Conservation (phyloP, 768 basidiomycete species). For the Phallus indusiatus region DNA sequence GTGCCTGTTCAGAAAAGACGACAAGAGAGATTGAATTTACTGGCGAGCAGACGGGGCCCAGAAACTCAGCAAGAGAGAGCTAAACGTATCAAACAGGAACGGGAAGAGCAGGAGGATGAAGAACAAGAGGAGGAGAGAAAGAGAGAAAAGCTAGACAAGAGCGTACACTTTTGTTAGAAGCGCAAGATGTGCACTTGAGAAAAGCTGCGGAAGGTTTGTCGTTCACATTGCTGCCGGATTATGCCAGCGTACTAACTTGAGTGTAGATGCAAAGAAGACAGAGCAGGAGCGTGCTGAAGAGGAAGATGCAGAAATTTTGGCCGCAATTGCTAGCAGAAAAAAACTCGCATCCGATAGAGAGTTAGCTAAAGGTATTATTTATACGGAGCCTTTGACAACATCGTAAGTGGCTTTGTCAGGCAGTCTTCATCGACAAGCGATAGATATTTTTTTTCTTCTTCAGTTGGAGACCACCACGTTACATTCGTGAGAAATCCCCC, state of each 20-base stretch:
- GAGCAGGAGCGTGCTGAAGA: slow-evolving; percentile 80
- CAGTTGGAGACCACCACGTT: slow-evolving; percentile 86
- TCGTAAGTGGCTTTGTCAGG: slow-evolving; percentile 41
- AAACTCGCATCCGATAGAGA: slow-evolving; percentile 92
- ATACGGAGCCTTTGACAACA: slow-evolving; percentile 76
- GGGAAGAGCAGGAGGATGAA: slow-evolving; percentile 54
- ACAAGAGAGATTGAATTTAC: slow-evolving; percentile 67
- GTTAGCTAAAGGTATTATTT: slow-evolving; percentile 85
- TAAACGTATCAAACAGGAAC: slow-evolving; percentile 42
- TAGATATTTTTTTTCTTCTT: neutral
- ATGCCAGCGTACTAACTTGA: slow-evolving; percentile 12
- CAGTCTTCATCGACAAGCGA: neutral
- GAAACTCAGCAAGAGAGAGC: slow-evolving; percentile 44
- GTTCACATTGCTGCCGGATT: neutral
- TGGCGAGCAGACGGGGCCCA: slow-evolving; percentile 48
- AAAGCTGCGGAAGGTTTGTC: slow-evolving; percentile 69
- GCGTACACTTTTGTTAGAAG: slow-evolving; percentile 81
- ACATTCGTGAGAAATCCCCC: slow-evolving; percentile 59
- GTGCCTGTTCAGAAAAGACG: slow-evolving; percentile 80
- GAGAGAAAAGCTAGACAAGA: slow-evolving; percentile 74
- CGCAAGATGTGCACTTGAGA: slow-evolving; percentile 85
- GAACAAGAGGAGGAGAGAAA: slow-evolving; percentile 71
- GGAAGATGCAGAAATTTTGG: slow-evolving; percentile 82
- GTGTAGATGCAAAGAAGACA: slow-evolving; percentile 75
- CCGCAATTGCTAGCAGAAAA: slow-evolving; percentile 82